Base-by-base conservation (phyloP, 768 basidiomycete genomes). In the Kwoniella shandongensis region DNA sequence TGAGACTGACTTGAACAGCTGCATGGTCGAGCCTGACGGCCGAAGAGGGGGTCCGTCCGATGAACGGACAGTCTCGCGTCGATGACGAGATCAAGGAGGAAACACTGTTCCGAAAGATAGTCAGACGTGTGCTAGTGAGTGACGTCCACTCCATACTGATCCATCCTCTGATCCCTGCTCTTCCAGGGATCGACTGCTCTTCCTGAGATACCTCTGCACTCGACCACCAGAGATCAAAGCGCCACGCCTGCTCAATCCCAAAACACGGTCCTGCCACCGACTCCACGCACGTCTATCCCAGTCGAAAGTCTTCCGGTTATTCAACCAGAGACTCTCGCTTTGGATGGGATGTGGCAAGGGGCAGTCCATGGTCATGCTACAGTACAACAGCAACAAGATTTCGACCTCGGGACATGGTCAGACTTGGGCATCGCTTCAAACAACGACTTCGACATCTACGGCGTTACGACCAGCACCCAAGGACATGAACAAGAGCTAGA, bases 341-440 rank as follows among this genome's bases (percentile, higher is more conserved):
- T 42, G n/a, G 40, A 42, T 42, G 40, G 40, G 7, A 42, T 42
- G 40, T 42, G 40, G 40, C 40, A 42, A 42, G 40, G 40, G n/a
- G 40, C 40, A 7, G 40, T 42, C 40, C 22, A 42, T 42, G 40
- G 40, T n/a, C 40, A 42, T 42, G 40, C 40, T 5, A 23, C 40
- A 6, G 17, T 42, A 6, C 17, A 42, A 8, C n/a, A 18, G 7
- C 17, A 42, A 8, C n/a, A 18, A 8, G 22, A n/a, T 42, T 42
- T 42, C n/a, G 40, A 23, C n/a, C 40, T 23, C 40, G 40, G 22
- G 6, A 17, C n/a, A 6, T 42, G 40, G 40, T 42, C 40, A 7
- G 40, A 42, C n/a, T 23, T 42, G 40, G 40, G 40, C 8, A 42
- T 42, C 40, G 40, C 40, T 7, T 17, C 40, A 6, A 42, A 23